Percentiles rank a stretch among this genome's conserved stretches.
Conservation (phyloP, 1,284 basidiomycete genomes). For the Rhodotorula sp. region DNA sequence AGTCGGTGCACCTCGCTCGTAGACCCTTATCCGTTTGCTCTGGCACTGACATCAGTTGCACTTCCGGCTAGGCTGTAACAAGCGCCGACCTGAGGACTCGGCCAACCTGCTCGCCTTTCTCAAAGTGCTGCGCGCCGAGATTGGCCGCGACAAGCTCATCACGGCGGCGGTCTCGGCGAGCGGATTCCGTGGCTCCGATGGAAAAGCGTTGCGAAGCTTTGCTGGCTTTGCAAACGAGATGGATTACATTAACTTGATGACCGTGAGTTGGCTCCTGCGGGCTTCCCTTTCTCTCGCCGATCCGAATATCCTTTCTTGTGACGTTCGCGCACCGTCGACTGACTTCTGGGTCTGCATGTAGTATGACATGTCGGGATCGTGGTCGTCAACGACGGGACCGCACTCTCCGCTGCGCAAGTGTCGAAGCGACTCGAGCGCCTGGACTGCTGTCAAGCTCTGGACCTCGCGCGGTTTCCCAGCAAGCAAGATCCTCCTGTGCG, state of each 20-base stretch:
- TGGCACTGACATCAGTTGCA: neutral
- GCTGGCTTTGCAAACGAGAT: conserved; percentile 16
- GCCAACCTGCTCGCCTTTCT: conserved; percentile 74
- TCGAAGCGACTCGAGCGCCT: conserved; percentile 21
- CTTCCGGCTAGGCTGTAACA: conserved; percentile 54
- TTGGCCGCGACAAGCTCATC: conserved; percentile 64
- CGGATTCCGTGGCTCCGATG: conserved; percentile 64
- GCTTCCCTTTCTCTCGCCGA: too few species aligned
- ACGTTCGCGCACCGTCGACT: too few species aligned
- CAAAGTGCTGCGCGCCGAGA: conserved; percentile 58
- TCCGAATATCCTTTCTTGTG: too few species aligned
- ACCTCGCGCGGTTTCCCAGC: conserved; percentile 30
- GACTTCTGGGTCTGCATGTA: too few species aligned
- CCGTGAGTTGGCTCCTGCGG: too few species aligned
- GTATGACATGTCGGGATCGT: conserved; percentile 15
- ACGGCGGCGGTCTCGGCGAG: conserved; percentile 70
- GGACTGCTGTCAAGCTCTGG: conserved; percentile 22
- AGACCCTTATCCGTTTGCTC: too few species aligned
- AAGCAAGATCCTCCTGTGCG: conserved; percentile 13
- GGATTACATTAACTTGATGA: conserved; percentile 38
- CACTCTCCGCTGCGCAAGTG: conserved; percentile 33
- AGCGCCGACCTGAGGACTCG: conserved; percentile 60
- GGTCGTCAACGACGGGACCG: conserved; percentile 28
- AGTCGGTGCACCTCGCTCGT: neutral
- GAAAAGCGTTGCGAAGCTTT: conserved; percentile 43